Evolutionary conservation across 345 rosid genomes (phyloP).

Genomic region (Linum usitatissimum): DNA sequence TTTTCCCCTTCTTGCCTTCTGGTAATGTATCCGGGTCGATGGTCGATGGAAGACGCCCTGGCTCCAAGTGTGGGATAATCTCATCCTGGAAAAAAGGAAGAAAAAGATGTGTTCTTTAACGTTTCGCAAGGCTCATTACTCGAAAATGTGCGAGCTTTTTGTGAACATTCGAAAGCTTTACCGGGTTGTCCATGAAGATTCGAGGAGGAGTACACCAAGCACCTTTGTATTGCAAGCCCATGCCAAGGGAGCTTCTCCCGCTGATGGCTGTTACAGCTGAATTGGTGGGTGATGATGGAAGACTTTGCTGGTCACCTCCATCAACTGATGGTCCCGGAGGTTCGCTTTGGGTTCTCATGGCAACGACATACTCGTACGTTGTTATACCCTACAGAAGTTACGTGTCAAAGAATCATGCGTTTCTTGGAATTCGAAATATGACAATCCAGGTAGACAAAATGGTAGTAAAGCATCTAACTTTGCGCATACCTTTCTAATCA

Average conservation of each 20-base stretch:
- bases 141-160: neutral
- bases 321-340: slow-evolving; percentile 60
- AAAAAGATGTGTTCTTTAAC: neutral
- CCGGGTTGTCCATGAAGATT: slow-evolving; percentile 93
- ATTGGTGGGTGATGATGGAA: slow-evolving; percentile 69
- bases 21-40: slow-evolving; percentile 56
- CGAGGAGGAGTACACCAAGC: slow-evolving; percentile 97
- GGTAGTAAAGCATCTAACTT: neutral
- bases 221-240: slow-evolving; percentile 71
- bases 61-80: slow-evolving; percentile 80
- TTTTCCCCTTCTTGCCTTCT: slow-evolving; percentile 42
- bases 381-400: slow-evolving; percentile 63
- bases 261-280: slow-evolving; percentile 77
- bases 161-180: slow-evolving; percentile 13
- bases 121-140: neutral
- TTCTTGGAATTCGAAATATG: neutral
- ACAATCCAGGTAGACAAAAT: neutral
- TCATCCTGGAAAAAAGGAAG: slow-evolving; percentile 49
- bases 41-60: slow-evolving; percentile 63
- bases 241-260: slow-evolving; percentile 83
- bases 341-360: slow-evolving; percentile 83
- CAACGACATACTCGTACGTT: slow-evolving; percentile 85
- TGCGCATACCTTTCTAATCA: slow-evolving; percentile 61
- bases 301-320: slow-evolving; percentile 61
- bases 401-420: slow-evolving; percentile 3